Percentiles rank a stretch among this genome's conserved stretches.
These are phyloP conservation scores for Letharia columbiana DNA, from an alignment of 495 filamentous ascomycete species.

Conservation along the genomic window DNA sequence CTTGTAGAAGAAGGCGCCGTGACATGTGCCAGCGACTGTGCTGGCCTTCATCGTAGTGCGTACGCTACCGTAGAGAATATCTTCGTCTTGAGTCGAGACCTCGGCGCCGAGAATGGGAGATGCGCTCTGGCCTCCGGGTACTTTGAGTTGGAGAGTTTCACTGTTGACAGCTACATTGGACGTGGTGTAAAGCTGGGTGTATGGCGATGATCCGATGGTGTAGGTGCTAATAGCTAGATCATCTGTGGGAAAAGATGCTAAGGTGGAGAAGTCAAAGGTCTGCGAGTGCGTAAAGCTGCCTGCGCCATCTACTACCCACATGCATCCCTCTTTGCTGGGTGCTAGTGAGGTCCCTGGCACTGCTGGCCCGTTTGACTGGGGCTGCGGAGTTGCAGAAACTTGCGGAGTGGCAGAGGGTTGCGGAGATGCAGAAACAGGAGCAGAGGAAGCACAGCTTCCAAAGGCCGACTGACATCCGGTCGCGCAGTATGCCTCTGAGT, in stretches of 20 bases:
- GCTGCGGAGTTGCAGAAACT: background rate
- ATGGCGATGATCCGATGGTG: slow-evolving; percentile 1
- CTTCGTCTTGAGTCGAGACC: slow-evolving; percentile 12
- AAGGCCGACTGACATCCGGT: background rate
- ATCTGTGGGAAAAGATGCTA: slow-evolving; percentile 7
- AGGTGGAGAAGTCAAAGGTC: slow-evolving; percentile 14
- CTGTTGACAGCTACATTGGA: slow-evolving; percentile 17
- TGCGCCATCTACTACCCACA: slow-evolving; percentile 13
- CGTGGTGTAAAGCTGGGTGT: slow-evolving; percentile 9
- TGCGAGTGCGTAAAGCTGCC: slow-evolving; percentile 17
- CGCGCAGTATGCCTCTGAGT: background rate
- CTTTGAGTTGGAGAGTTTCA: slow-evolving; percentile 19
- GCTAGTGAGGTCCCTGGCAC: background rate
- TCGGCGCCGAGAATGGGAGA: slow-evolving; percentile 20
- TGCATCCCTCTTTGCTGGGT: slow-evolving; percentile 9
- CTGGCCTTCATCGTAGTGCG: slow-evolving; percentile 21
- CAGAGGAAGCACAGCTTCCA: background rate
- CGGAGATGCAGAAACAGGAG: background rate
- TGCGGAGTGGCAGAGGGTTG: background rate
- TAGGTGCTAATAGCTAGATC: slow-evolving; percentile 15
- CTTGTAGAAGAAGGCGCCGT: slow-evolving; percentile 22
- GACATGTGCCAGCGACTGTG: slow-evolving; percentile 16
- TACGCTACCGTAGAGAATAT: slow-evolving; percentile 24
- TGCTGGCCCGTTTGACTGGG: background rate
- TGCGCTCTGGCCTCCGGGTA: slow-evolving; percentile 21